Percentiles rank a stretch among this genome's conserved stretches.
These are phyloP conservation scores for Cyberlindnera lachancei DNA, from an alignment of 805 yeast genomes.

Conservation along the genomic window DNA sequence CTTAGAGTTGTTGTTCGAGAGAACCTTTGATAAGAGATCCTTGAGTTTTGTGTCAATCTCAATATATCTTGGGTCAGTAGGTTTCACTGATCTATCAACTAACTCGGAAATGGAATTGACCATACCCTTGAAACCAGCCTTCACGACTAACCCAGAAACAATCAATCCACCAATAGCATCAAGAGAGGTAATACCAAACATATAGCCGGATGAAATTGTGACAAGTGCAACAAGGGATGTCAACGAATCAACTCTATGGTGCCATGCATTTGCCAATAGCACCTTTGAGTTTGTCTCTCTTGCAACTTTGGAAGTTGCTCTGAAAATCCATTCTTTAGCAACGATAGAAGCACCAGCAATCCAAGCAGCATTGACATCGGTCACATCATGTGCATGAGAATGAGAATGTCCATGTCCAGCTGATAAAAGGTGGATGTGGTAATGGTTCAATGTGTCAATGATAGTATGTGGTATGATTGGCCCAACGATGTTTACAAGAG, in stretches of 20 bases:
- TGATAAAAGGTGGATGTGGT: slow-evolving; percentile 39
- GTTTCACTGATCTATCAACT: slow-evolving; percentile 61
- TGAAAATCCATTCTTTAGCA: slow-evolving; percentile 82
- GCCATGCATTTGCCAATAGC: slow-evolving; percentile 96
- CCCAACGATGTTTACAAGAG: slow-evolving; percentile 59
- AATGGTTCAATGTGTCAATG: slow-evolving; percentile 43
- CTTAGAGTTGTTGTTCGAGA: slow-evolving; percentile 35
- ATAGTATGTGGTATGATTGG: slow-evolving; percentile 58
- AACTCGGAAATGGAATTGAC: slow-evolving; percentile 65
- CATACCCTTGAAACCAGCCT: slow-evolving; percentile 78
- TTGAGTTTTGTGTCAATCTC: slow-evolving; percentile 34
- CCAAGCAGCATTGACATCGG: slow-evolving; percentile 92
- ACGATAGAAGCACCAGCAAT: slow-evolving; percentile 83
- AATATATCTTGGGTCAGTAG: slow-evolving; percentile 40
- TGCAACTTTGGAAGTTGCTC: slow-evolving; percentile 78
- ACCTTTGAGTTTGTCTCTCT: slow-evolving; percentile 75
- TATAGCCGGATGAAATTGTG: slow-evolving; percentile 80
- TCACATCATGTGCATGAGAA: slow-evolving; percentile 30
- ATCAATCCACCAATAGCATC: slow-evolving; percentile 90
- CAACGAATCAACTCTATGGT: slow-evolving; percentile 89
- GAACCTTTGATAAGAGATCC: slow-evolving; percentile 25
- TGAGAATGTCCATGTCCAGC: slow-evolving; percentile 30
- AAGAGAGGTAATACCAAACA: slow-evolving; percentile 71
- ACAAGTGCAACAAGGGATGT: slow-evolving; percentile 87
- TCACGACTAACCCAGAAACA: slow-evolving; percentile 74